These are phyloP conservation scores for Trichoderma endophyticum DNA, from an alignment of 2,329 filamentous ascomycete genomes.

Conservation along the genomic window DNA sequence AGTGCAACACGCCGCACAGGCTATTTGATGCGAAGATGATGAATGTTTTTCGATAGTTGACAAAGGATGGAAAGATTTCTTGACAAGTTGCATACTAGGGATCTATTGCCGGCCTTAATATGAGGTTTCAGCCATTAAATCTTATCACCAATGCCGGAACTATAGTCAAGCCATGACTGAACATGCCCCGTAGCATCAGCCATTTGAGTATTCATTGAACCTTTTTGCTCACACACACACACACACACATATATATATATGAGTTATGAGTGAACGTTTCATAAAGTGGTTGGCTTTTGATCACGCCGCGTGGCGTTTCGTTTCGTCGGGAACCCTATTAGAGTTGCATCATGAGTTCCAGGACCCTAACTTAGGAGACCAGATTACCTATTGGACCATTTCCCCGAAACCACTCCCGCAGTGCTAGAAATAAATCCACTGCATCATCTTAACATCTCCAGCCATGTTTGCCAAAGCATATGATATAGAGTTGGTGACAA, in stretches of 20 bases:
- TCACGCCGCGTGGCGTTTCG: neutral
- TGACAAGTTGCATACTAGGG: neutral
- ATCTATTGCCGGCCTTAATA: neutral
- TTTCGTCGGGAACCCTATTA: neutral
- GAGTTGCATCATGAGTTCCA: neutral
- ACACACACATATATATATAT: neutral
- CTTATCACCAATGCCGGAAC: too few relatives aligned
- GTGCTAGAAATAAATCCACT: neutral
- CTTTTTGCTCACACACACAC: neutral
- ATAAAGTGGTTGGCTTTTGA: neutral
- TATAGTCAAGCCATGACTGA: too few relatives aligned
- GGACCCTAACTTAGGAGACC: neutral
- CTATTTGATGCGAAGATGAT: too few relatives aligned
- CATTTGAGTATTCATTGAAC: neutral
- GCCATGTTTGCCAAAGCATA: too few relatives aligned
- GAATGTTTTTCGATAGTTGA: too few relatives aligned
- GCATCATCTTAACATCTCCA: neutral
- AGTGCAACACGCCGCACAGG: too few relatives aligned
- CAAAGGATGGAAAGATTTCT: neutral
- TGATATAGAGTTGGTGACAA: neutral
- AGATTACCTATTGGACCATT: neutral
- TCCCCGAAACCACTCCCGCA: neutral
- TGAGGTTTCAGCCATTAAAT: too few relatives aligned
- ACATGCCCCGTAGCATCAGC: neutral
- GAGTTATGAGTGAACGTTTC: neutral